A percentile compares a stretch with the other conserved stretches of the same genome.
phyloP scores from a whole-genome alignment of 441 rosid species.

The Pelargonium citronellum region DNA sequence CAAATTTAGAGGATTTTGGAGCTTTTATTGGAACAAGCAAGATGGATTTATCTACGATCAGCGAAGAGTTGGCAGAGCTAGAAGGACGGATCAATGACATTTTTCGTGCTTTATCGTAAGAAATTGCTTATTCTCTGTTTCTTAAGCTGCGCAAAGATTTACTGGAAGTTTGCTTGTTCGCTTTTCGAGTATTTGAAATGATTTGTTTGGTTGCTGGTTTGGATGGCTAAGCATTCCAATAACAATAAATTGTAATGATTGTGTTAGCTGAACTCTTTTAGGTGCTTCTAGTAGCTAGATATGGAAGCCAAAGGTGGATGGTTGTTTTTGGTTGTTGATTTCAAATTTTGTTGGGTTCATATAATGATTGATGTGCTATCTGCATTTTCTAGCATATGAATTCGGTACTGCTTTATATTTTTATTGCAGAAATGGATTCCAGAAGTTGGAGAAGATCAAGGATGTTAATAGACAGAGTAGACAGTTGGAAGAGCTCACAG shows the following conservation, averaged over 20 bases:
- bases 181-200: too few species aligned
- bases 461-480: slow-evolving; percentile 79
- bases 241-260: neutral
- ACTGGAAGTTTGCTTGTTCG: too few species aligned
- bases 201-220: too few species aligned
- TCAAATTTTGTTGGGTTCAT: too few species aligned
- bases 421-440: slow-evolving; percentile 77
- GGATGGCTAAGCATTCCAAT: neutral
- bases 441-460: slow-evolving; percentile 89
- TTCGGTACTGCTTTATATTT: slow-evolving; percentile 3
- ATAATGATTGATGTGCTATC: neutral
- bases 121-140: too few species aligned
- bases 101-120: slow-evolving; percentile 84
- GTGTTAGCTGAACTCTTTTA: neutral
- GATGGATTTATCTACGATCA: slow-evolving; percentile 63
- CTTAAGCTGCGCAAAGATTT: too few species aligned
- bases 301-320: neutral
- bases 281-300: neutral
- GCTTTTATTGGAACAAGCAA: neutral
- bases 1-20: neutral
- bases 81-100: slow-evolving; percentile 76
- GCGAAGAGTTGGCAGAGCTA: slow-evolving; percentile 78
- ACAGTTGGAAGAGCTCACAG: slow-evolving; percentile 87
- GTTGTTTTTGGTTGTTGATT: neutral
- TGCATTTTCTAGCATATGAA: neutral